Evolutionary conservation across 2,329 filamentous ascomycete genomes (phyloP), one percentile per base, ranked within the genome.

Genomic region (Exophiala lecanii-corni): DNA sequence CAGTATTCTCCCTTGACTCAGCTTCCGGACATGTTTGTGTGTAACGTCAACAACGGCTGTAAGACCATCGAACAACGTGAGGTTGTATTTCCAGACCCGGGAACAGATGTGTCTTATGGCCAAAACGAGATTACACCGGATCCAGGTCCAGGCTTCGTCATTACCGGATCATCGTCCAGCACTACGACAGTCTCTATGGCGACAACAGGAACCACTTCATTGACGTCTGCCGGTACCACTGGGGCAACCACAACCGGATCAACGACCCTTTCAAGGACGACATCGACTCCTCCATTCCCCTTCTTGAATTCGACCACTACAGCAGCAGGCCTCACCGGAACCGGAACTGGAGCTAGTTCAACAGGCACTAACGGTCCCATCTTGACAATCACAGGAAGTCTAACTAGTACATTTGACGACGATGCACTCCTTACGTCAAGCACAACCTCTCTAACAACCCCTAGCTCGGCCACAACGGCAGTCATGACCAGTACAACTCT

Each of bases 21-120:
- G 32, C 78, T 84, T 1, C 85, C 86, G 1, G 64, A 72, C 35
- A 76, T 89, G 63, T 89, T 87, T 59, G 73, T 83, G 39, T 84
- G 82, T 64, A 89, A 89, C 61, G 64, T 86, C 38, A 61, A 61
- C 35, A 75, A 77, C 40, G 70, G 66, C 36, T 87, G 83, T 66
- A 68, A 60, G 31, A 84, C 80, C 25, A 60, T 63, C 5, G 78
- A 81, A 56, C 67, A 70, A 26, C 60, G 70, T 34, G 78, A 84
- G 46, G 70, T 84, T 25, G 58, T 71, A 54, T 88, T 33, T 67
- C 84, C 85, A 28, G 62, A 79, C 40, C 81, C 83, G 5, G 85
- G 84, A 36, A 63, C 69, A 1, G 72, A 77, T 43, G 72, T 79
- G 33, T 64, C 60, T 4, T 51, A 52, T 2, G 64, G 61, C 10